Base-by-base conservation (phyloP, 352 stramenopile genomes). In the Pythium biforme region DNA sequence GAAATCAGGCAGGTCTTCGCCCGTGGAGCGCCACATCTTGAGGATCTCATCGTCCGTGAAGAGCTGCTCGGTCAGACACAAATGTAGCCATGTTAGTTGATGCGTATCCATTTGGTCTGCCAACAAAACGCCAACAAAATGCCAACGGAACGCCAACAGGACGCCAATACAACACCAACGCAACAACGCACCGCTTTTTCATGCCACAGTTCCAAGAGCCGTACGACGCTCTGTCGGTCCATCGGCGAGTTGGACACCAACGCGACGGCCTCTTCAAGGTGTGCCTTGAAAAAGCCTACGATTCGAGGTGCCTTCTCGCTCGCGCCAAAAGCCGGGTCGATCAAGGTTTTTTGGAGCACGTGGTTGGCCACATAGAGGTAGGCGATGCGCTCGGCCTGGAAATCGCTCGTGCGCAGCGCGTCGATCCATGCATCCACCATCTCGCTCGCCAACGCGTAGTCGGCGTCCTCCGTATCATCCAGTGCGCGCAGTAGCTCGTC, bases 331-430 rank as follows among this genome's bases (percentile, higher is more conserved):
- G 73, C 19, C 58, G 51, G 59, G 46, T 67, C 72, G 22, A 84
- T 79, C 4, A 81, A 57, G 17, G 74, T 83, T 66, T 94, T 94
- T 54, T 86, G 84, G 22, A 94, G 71, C 61, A 94, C 85, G 68
- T 94, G 85, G 59, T 94, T 94, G 57, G 85, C 82, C 51, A 94
- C 85, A 55, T 90, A 94, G 5, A 94, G 74, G 66, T 88, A 94
- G 12, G 85, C 82, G 33, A 94, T 75, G 58, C 85, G 82, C 62
- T 94, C 85, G 19, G 80, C 83, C 66, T 92, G 81, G 61, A 91
- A 85, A 67, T 92, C 85, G 66, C 79, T 89, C 34, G 74, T 66
- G 15, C 83, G 77, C 57, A 94, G 70, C 45, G 74, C 78, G 43
- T 75, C 59, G 40, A 91, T 85, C 85, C 82, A 94, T 47, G 72